Percentiles rank a stretch among this genome's conserved stretches.
These are phyloP conservation scores for Trypanosoma cruzi DNA, from an alignment of 208 protist genomes.

Conservation along the genomic window DNA sequence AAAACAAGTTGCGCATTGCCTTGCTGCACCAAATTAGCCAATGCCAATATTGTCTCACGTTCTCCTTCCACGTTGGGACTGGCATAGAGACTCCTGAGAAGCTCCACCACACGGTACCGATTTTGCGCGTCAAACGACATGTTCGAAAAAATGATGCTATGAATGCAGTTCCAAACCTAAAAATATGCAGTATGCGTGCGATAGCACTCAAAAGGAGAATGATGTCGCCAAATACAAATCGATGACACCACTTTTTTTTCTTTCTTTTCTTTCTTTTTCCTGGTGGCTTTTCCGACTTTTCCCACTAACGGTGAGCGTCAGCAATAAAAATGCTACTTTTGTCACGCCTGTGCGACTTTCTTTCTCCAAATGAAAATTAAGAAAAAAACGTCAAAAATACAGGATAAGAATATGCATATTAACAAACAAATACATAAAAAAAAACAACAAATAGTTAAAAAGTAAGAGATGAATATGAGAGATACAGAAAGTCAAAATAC, in stretches of 20 bases:
- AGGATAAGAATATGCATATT: too few species aligned
- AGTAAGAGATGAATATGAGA: too few species aligned
- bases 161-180: neutral
- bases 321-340: too few species aligned
- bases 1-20: constrained; percentile 63
- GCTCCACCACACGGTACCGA: constrained; percentile 13
- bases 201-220: neutral
- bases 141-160: neutral
- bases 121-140: constrained; percentile 8
- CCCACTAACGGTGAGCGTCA: too few species aligned
- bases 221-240: neutral
- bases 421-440: too few species aligned
- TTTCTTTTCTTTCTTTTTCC: constrained; percentile 5
- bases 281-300: too few species aligned
- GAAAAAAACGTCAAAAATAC: too few species aligned
- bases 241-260: constrained; percentile 1
- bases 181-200: neutral
- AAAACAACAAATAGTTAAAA: too few species aligned
- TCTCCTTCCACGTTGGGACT: constrained; percentile 51
- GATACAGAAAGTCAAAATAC: too few species aligned
- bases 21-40: constrained; percentile 72
- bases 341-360: too few species aligned
- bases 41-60: constrained; percentile 46
- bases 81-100: constrained; percentile 24
- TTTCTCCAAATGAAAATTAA: too few species aligned